Base-by-base conservation (phyloP, 208 protist genomes). In the Herpetomonas samuelpessoai region DNA sequence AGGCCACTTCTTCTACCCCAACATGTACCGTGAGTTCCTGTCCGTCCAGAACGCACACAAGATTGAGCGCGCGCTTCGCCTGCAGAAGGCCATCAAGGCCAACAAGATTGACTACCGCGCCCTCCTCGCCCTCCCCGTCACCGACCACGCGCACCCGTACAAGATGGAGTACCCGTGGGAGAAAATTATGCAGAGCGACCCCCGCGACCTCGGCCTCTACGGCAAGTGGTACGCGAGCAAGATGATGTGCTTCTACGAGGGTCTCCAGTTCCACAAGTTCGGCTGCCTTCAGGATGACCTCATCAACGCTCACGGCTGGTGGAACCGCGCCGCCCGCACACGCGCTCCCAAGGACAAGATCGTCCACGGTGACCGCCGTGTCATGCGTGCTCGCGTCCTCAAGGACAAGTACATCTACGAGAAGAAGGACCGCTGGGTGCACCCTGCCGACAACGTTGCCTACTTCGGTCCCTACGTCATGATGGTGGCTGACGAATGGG, bases 371-470 rank as follows among this genome's bases (percentile, higher is more conserved):
- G 90, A 93, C 62, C 83, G 87, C 59, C 84, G 90, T 81, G 84
- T 93, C 35, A 89, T 92, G 81, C 81, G 86, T 45, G 86, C 83
- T 10, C 86, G 87, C 62, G 81, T 93, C 46, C 78, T 93, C 28
- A 88, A 92, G 68, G 86, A 93, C 76, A 91, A 93, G 71, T 96
- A 96, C 85, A 92, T 95, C 60, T 95, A 91, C 71, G 88, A 95
- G 72, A 73, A 74, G 47, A 91, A 88, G 77, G 87, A 86, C 63
- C 84, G 85, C 57, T 96, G 90, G 90, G 83, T 96, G 59, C 90
- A 96, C 78, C 90, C 90, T 9, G 64, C 67, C 57, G 90, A 96
- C 71, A 93, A 96, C 61, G 90, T 96, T 0, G 86, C 87, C 25
- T 96, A 92, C 77, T 92, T 96, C 51, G 81, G 80, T 53, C 85